Base-by-base conservation (phyloP, 305 asterid genomes). In the Fraxinus xanthoxyloides region DNA sequence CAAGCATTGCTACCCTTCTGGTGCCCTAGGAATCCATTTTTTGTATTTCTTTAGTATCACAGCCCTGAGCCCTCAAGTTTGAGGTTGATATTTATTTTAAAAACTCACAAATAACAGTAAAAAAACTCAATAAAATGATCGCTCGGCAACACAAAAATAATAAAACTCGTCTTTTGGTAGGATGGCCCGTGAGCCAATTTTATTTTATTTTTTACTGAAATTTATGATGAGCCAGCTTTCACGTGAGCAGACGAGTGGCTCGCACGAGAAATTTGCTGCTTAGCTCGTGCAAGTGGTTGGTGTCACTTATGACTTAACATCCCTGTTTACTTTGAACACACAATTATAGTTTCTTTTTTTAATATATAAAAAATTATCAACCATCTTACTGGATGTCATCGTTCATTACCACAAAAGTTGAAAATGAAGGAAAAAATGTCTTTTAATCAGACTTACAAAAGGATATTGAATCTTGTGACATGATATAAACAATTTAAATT, bases 1-100 rank as follows among this genome's bases (percentile, higher is more conserved):
- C 65, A n/a, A 72, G 69, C 75, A 79, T 77, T 77, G 79, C 65
- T 82, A 46, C 28, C 51, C 59, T 83, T 63, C 77, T 79, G 79
- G 79, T 79, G 79, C 34, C 54, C 48, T 82, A 84, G 87, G 88
- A 84, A 81, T 65, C 76, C 86, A 84, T 2, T 85, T 87, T 85
- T 54, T 10, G 83, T 80, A 78, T 4, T 30, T 69, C 21, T 69
- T 63, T 69, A 69, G 75, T 65, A 34, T 24, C 30, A 40, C 72
- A 69, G 80, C 69, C 78, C 63, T 77, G 17, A 43, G 51, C 51
- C 48, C 51, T 43, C 59, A 24, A 69, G 72, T 78, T 82, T 82
- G 89, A 82, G 82, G 89, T 82, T 70, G 77, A 83, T 85, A 74
- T 73, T 77, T 81, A 82, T 74, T 80, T 35, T n/a, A 54, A 5